Evolutionary conservation across 1,284 basidiomycete genomes (phyloP).

Genomic region (Rhodotorula sp.): DNA sequence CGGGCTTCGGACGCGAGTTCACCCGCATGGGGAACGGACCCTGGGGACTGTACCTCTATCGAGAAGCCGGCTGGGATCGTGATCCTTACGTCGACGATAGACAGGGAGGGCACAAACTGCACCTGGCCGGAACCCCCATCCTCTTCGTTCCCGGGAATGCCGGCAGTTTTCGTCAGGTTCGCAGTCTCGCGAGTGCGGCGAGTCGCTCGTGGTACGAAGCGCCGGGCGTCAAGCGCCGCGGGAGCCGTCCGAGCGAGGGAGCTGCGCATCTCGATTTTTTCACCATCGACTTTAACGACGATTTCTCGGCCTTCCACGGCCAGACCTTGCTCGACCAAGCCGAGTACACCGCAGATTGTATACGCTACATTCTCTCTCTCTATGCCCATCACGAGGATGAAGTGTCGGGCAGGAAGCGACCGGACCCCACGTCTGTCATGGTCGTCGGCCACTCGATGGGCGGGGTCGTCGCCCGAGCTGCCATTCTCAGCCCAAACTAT

Average conservation of each 20-base stretch:
- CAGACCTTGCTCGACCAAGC: slow-evolving; percentile 81
- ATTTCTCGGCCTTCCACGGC: slow-evolving; percentile 92
- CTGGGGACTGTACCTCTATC: slow-evolving; percentile 70
- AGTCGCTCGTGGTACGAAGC: slow-evolving; percentile 69
- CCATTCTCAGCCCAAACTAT: slow-evolving; percentile 61
- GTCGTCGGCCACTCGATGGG: slow-evolving; percentile 97
- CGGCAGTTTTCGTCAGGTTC: slow-evolving; percentile 87
- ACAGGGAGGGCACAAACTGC: slow-evolving; percentile 9
- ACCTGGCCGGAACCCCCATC: slow-evolving; percentile 69
- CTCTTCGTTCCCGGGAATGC: slow-evolving; percentile 97
- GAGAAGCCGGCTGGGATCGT: slow-evolving; percentile 80
- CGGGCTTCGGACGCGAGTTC: slow-evolving; percentile 45
- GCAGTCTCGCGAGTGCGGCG: slow-evolving; percentile 90
- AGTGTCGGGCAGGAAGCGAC: slow-evolving; percentile 14
- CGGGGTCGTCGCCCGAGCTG: slow-evolving; percentile 75
- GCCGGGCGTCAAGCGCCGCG: slow-evolving; percentile 51
- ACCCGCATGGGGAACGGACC: slow-evolving; percentile 36
- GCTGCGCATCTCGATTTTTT: slow-evolving; percentile 70
- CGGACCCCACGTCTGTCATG: slow-evolving; percentile 56
- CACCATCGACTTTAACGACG: slow-evolving; percentile 94
- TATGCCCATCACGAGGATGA: slow-evolving; percentile 57
- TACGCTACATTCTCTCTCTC: slow-evolving; percentile 71
- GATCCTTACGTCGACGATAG: slow-evolving; percentile 40
- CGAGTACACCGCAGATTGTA: slow-evolving; percentile 67
- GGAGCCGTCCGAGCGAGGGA: background rate